Evolutionary conservation across 768 basidiomycete genomes (phyloP).

Genomic region (Serendipita sp.): DNA sequence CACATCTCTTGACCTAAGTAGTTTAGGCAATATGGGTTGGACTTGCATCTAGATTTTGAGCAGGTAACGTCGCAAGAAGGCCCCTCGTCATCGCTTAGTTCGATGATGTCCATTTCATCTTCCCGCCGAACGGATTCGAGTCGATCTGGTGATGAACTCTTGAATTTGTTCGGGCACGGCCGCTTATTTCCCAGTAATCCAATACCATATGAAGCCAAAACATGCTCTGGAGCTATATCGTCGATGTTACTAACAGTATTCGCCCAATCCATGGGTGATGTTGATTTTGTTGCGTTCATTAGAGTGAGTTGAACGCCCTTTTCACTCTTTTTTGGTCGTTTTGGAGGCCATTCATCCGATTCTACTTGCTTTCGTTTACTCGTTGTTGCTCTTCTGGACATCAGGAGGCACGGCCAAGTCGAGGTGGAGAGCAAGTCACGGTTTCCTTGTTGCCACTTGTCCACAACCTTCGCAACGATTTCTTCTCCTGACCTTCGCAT

Average conservation of each 20-base stretch:
- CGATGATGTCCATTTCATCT: not conserved
- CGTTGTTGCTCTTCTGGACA: not conserved
- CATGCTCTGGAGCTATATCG: not conserved
- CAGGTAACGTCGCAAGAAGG: constrained; percentile 45
- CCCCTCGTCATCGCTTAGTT: constrained; percentile 22
- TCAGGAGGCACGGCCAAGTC: not conserved
- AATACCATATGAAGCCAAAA: not conserved
- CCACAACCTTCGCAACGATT: no score
- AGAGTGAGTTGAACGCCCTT: not conserved
- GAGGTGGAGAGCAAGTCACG: not conserved
- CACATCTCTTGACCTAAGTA: constrained; percentile 73
- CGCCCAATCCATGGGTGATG: not conserved
- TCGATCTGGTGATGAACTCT: not conserved
- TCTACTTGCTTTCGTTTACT: not conserved
- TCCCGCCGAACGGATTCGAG: not conserved
- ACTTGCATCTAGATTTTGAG: constrained; percentile 46
- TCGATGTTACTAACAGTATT: not conserved
- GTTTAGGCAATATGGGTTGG: constrained; percentile 76
- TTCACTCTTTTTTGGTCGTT: not conserved
- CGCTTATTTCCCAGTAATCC: not conserved
- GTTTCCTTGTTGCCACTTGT: not conserved
- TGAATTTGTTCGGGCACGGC: not conserved
- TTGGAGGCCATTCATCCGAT: not conserved
- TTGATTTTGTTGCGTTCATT: not conserved
- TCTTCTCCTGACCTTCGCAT: no score